Percentiles rank a stretch among this genome's conserved stretches.
Conservation (phyloP, 2,329 filamentous ascomycete genomes). For the Ilyonectria destructans region DNA sequence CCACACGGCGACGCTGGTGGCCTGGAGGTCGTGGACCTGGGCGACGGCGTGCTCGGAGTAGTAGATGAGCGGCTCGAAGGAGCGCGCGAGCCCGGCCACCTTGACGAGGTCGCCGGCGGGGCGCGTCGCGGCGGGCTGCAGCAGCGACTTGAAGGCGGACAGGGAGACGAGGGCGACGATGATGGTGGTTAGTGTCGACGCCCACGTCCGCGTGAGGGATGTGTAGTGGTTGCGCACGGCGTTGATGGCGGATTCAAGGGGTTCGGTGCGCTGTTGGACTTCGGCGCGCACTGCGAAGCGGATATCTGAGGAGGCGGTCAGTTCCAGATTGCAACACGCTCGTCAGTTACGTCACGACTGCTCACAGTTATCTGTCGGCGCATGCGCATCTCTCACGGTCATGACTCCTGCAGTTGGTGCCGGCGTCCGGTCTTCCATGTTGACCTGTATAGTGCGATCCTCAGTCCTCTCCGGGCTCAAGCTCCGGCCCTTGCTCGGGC, state of each 20-base stretch:
- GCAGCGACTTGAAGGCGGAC: constrained; percentile 75
- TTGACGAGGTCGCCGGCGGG: constrained; percentile 82
- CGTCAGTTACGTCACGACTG: constrained; percentile 22
- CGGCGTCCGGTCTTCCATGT: constrained; percentile 48
- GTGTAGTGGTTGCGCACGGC: constrained; percentile 75
- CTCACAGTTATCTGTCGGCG: constrained; percentile 67
- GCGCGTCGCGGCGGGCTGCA: constrained; percentile 74
- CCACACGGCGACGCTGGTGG: constrained; percentile 94
- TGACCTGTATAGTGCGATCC: constrained; percentile 58
- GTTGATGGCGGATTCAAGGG: constrained; percentile 81
- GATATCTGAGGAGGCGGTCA: constrained; percentile 73
- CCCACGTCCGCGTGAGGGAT: constrained; percentile 78
- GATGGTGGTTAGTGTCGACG: constrained; percentile 75
- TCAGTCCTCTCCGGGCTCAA: constrained; percentile 64
- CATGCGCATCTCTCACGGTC: constrained; percentile 45
- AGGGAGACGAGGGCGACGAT: constrained; percentile 77
- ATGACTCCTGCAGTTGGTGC: constrained; percentile 31
- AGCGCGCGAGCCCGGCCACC: constrained; percentile 89
- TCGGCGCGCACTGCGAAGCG: constrained; percentile 91
- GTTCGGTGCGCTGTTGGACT: constrained; percentile 89
- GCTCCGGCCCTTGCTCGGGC: constrained; percentile 67
- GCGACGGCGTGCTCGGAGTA: constrained; percentile 92
- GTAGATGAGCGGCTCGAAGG: constrained; percentile 94
- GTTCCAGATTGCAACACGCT: not conserved
- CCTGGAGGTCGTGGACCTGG: constrained; percentile 90